Conservation (phyloP, 441 rosid species). For the Jatropha podagrica region DNA sequence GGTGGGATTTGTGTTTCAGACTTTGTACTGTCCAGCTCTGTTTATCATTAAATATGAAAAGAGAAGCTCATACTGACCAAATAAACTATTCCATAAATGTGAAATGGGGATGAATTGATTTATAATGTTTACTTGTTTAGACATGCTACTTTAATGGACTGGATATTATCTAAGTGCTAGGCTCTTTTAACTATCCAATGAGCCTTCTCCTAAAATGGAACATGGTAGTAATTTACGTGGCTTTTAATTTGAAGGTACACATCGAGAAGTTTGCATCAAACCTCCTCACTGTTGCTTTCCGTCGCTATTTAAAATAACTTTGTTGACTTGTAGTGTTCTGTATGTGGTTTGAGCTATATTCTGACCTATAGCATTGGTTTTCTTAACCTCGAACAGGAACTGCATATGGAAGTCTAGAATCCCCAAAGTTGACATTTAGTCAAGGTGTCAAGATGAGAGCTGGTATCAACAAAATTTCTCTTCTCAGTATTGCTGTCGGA, state of each 20-base stretch:
- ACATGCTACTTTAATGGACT: background rate
- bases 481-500: conserved; percentile 92
- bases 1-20: conserved; percentile 42
- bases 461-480: conserved; percentile 74
- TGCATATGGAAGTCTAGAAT: conserved; percentile 80
- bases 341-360: conserved; percentile 1
- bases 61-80: background rate
- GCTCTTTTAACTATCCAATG: too few species aligned
- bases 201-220: background rate
- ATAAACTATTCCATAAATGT: background rate
- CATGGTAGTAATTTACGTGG: background rate
- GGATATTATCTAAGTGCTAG: background rate
- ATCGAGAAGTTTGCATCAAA: background rate
- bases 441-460: conserved; percentile 66
- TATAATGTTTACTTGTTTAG: background rate
- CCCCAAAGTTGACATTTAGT: conserved; percentile 72
- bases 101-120: background rate
- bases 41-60: background rate
- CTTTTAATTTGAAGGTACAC: background rate
- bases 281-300: background rate
- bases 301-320: conserved; percentile 1
- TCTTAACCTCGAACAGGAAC: conserved; percentile 53
- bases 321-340: background rate
- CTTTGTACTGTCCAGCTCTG: background rate
- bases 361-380: background rate